Conservation (phyloP, 208 protist species). For the Acanthamoeba lenticulata region DNA sequence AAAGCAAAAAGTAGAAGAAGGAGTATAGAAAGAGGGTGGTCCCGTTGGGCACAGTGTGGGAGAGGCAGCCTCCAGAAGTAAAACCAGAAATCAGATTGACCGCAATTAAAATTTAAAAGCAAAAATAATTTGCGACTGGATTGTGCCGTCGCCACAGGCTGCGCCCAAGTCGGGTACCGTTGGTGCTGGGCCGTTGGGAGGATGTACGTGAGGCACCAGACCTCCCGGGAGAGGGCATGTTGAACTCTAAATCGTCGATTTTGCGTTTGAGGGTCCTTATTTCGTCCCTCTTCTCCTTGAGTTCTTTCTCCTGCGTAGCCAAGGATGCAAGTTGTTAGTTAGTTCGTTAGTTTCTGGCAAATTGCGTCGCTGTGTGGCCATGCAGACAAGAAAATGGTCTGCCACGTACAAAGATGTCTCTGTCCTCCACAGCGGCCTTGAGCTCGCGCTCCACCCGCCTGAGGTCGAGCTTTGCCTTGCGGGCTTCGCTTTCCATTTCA, state of each 20-base stretch:
- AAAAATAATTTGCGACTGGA: too few species aligned
- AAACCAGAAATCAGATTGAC: too few species aligned
- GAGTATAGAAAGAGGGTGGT: too few species aligned
- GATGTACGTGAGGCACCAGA: neutral
- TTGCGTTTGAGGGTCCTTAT: conserved; percentile 26
- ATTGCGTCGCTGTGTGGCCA: neutral
- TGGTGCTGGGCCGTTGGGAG: neutral
- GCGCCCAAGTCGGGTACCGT: too few species aligned
- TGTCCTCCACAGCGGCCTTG: neutral
- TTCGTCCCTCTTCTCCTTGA: neutral
- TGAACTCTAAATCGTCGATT: neutral
- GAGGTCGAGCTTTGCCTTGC: conserved; percentile 23
- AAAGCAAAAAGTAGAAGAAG: too few species aligned
- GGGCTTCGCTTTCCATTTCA: neutral
- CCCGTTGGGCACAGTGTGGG: too few species aligned
- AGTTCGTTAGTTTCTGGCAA: too few species aligned
- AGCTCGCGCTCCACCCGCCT: neutral
- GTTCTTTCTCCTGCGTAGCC: neutral
- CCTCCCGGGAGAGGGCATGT: neutral
- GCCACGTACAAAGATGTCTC: neutral
- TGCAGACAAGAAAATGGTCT: neutral
- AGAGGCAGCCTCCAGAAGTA: too few species aligned
- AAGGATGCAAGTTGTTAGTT: neutral
- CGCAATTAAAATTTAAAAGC: too few species aligned
- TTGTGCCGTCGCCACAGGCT: too few species aligned